These are phyloP conservation scores for Nelumbo lutea DNA, from an alignment of 164 flowering plant genomes.

Conservation along the genomic window DNA sequence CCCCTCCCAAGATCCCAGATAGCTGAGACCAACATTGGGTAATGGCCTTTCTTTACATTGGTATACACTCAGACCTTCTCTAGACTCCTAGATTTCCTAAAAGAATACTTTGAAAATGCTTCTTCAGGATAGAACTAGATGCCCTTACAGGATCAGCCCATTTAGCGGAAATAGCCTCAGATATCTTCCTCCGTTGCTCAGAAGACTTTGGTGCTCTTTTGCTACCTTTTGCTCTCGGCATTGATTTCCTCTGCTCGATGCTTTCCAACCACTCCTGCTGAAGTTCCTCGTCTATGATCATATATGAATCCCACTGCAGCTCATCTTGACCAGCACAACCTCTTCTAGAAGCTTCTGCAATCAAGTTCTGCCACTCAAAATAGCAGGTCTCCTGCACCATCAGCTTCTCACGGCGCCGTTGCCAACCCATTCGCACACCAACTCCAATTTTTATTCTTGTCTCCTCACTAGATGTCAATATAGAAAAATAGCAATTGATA, in stretches of 20 bases:
- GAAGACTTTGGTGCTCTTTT: conserved; percentile 79
- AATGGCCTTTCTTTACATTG: too few species aligned
- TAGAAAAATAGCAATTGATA: conserved; percentile 1
- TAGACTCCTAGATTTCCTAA: neutral
- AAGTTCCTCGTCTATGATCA: conserved; percentile 50
- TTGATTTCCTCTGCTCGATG: conserved; percentile 47
- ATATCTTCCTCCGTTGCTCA: conserved; percentile 82
- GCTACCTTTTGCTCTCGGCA: conserved; percentile 46
- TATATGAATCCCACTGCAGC: conserved; percentile 82
- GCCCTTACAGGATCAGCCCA: conserved; percentile 94
- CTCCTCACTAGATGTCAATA: conserved; percentile 51
- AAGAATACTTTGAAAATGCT: neutral
- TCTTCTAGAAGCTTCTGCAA: conserved; percentile 73
- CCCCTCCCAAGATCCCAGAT: too few species aligned
- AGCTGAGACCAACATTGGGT: too few species aligned
- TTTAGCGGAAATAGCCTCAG: conserved; percentile 89
- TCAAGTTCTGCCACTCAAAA: conserved; percentile 78
- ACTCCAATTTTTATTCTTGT: conserved; percentile 68
- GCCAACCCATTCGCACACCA: conserved; percentile 82
- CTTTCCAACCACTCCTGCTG: conserved; percentile 64
- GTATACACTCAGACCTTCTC: too few species aligned
- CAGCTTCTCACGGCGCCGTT: conserved; percentile 54
- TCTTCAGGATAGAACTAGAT: conserved; percentile 5
- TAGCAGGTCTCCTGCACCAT: conserved; percentile 66
- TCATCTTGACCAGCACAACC: conserved; percentile 67